Percentiles rank a stretch among this genome's conserved stretches.
Evolutionary conservation across 1,284 basidiomycete species (phyloP).

Genomic region (Ceratobasidium sp.): DNA sequence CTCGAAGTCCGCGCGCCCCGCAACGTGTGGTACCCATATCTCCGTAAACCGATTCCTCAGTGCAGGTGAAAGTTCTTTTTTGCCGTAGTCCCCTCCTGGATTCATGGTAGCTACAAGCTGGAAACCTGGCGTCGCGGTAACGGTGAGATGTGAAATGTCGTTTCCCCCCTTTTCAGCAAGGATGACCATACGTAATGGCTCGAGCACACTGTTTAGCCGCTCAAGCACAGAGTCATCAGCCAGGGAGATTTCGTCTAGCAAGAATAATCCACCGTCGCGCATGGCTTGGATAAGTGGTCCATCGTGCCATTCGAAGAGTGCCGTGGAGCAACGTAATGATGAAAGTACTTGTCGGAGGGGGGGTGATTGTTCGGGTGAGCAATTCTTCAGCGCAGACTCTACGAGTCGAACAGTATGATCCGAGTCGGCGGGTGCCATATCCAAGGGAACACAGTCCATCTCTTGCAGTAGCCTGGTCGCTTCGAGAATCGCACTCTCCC

Average conservation of each 20-base stretch:
- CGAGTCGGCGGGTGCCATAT: slow-evolving; percentile 23
- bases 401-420: slow-evolving; percentile 48
- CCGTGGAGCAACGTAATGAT: slow-evolving; percentile 61
- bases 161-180: slow-evolving; percentile 92
- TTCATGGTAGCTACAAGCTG: slow-evolving; percentile 99
- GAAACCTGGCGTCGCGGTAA: slow-evolving; percentile 77
- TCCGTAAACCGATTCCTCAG: slow-evolving; percentile 98
- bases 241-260: slow-evolving; percentile 97
- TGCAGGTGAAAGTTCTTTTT: slow-evolving; percentile 98
- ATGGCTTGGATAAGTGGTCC: slow-evolving; percentile 95
- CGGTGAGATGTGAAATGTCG: slow-evolving; percentile 72
- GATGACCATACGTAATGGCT: slow-evolving; percentile 88
- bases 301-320: slow-evolving; percentile 96
- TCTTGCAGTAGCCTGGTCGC: slow-evolving; percentile 51
- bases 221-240: slow-evolving; percentile 99
- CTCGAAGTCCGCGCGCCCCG: slow-evolving; percentile 78
- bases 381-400: slow-evolving; percentile 44
- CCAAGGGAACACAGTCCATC: slow-evolving; percentile 23
- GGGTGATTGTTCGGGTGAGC: slow-evolving; percentile 1
- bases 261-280: slow-evolving; percentile 84
- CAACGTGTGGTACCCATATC: slow-evolving; percentile 96
- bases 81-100: slow-evolving; percentile 98
- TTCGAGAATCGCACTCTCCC: slow-evolving; percentile 53
- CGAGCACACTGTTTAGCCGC: slow-evolving; percentile 95
- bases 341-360: slow-evolving; percentile 55